Base-by-base conservation (phyloP, 805 yeast genomes). In the Wickerhamiella brachini region DNA sequence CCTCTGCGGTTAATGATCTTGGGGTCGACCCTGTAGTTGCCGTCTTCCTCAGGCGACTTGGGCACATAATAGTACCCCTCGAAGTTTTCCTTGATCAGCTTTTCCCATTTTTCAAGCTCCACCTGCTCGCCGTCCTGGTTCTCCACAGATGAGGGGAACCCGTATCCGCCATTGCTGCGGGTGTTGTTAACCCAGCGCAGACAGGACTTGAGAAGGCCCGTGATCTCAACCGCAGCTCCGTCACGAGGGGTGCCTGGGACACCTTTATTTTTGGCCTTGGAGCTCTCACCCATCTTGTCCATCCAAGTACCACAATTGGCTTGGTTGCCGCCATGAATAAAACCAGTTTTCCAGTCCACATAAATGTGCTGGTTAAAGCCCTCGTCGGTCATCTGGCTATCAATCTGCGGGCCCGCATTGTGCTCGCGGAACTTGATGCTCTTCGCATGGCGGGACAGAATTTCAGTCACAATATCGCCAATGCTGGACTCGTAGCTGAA, bases 281-380 rank as follows among this genome's bases (percentile, higher is more conserved):
- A 79, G 61, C 95, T 85, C 69, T 93, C 97, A 23, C 98, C 98
- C 97, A 90, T 90, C 69, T 90, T 90, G 68, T 90, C 98, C 96
- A 89, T 90, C 98, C 98, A 90, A 0, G 98, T 93, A 21, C 98
- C 98, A 70, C 98, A 90, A 64, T 90, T 90, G 65, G 69, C 78
- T 65, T 85, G 95, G 47, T 85, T 85, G 1, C 98, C 97, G 45
- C 97, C 98, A 65, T 79, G 83, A 3, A 89, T 71, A 29, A 93
- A 69, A 1, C 98, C 98, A 12, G 85, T 88, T 0, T 70, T 61
- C 97, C 97, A 90, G 64, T 90, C 97, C 45, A 89, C 87, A 52
- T 68, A 60, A 1, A 89, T 76, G 56, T 78, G 76, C 45, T 90
- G 89, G 64, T 90, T 83, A 71, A 90, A 90, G 0, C 98, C 98